Percentiles rank a stretch among this genome's conserved stretches.
These are phyloP conservation scores for Auricularia sp. DNA, from an alignment of 768 basidiomycete genomes.

Conservation along the genomic window DNA sequence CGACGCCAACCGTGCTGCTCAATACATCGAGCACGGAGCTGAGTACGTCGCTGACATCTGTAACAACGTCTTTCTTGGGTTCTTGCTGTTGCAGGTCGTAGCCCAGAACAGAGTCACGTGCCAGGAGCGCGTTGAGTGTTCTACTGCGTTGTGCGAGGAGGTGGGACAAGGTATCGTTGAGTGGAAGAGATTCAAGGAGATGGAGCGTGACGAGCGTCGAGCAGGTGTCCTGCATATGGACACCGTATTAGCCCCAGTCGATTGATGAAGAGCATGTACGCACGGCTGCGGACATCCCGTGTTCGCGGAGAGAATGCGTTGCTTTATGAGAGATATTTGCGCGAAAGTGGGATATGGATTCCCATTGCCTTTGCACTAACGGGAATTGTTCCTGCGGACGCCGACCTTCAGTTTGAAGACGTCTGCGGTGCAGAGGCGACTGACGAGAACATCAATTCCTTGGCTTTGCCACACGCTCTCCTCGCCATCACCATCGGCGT, in stretches of 20 bases:
- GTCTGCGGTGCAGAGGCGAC: constrained; percentile 9
- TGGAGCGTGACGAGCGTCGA: constrained; percentile 75
- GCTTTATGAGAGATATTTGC: constrained; percentile 83
- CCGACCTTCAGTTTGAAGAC: too few relatives aligned
- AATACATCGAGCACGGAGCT: constrained; percentile 45
- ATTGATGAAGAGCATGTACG: constrained; percentile 8
- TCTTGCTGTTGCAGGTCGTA: constrained; percentile 6
- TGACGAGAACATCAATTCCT: constrained; percentile 54
- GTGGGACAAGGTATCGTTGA: constrained; percentile 58
- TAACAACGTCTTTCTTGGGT: constrained; percentile 26
- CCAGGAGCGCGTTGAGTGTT: constrained; percentile 37
- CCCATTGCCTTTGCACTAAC: constrained; percentile 88
- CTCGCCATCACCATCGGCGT: constrained; percentile 54
- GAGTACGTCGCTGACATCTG: constrained; percentile 45
- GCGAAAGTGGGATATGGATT: constrained; percentile 75
- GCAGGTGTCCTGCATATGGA: constrained; percentile 47
- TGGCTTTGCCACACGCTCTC: constrained; percentile 41
- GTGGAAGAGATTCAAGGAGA: constrained; percentile 77
- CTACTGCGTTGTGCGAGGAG: constrained; percentile 64
- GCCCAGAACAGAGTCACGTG: constrained; percentile 6
- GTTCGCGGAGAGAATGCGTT: constrained; percentile 66
- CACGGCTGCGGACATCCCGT: constrained; percentile 43
- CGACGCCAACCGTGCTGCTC: constrained; percentile 44
- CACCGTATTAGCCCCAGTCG: too few relatives aligned
- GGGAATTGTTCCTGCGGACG: constrained; percentile 67